These are phyloP conservation scores for Claviceps quebecensis DNA, from an alignment of 2,329 filamentous ascomycete genomes.

Conservation along the genomic window DNA sequence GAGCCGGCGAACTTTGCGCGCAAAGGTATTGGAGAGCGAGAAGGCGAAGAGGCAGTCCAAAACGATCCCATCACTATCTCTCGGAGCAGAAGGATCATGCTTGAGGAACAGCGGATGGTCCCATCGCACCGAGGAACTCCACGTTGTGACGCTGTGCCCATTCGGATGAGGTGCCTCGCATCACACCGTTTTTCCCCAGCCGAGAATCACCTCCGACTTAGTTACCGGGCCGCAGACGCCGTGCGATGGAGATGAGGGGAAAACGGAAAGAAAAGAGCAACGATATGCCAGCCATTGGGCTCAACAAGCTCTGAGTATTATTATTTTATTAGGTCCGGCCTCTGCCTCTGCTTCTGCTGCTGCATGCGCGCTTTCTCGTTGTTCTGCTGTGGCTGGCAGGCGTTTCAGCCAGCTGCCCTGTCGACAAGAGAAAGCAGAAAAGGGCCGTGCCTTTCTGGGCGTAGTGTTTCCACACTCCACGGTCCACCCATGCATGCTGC, in stretches of 20 bases:
- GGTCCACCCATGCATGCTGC: background rate
- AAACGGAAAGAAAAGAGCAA: background rate
- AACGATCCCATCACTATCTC: background rate
- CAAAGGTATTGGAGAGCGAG: background rate
- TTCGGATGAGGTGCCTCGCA: conserved; percentile 1
- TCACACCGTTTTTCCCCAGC: background rate
- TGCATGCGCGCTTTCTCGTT: background rate
- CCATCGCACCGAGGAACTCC: background rate
- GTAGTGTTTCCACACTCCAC: background rate
- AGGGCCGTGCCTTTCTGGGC: background rate
- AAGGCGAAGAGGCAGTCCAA: background rate
- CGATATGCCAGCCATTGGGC: background rate
- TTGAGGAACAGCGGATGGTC: background rate
- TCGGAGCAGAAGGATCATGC: background rate
- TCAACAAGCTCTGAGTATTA: too few species aligned
- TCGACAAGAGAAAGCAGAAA: background rate
- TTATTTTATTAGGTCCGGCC: too few species aligned
- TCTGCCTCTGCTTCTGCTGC: background rate
- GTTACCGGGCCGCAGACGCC: background rate
- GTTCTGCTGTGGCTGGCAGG: background rate
- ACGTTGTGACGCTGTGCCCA: background rate
- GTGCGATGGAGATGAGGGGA: background rate
- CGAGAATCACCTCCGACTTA: background rate
- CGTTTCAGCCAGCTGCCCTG: conserved; percentile 10
- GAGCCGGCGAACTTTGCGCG: background rate